phyloP scores from a whole-genome alignment of 2,329 filamentous ascomycete genomes.

The Fusarium sambucinum region DNA sequence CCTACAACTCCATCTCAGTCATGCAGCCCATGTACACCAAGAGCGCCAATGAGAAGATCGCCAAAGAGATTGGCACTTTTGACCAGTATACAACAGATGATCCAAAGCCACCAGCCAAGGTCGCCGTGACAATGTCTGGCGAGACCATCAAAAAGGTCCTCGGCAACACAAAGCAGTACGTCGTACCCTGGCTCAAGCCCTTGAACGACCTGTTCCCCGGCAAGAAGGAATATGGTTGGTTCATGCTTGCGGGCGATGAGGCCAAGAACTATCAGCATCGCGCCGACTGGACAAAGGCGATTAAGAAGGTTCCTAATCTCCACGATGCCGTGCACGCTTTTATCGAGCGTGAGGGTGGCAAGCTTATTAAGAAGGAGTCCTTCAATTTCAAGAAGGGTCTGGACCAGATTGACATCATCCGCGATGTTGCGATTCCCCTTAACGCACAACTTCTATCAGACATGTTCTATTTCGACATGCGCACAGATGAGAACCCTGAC shows the following conservation, averaged over 20 bases:
- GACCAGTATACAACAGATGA: slow-evolving; percentile 51
- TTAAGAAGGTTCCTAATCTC: slow-evolving; percentile 53
- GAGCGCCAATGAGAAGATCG: slow-evolving; percentile 55
- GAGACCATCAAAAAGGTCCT: slow-evolving; percentile 52
- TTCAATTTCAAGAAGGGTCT: slow-evolving; percentile 54
- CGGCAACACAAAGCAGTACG: slow-evolving; percentile 50
- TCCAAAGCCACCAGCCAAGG: slow-evolving; percentile 52
- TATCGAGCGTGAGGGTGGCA: slow-evolving; percentile 50
- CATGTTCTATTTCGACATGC: slow-evolving; percentile 69
- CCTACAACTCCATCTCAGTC: slow-evolving; percentile 56
- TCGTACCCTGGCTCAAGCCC: slow-evolving; percentile 51
- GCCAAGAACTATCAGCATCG: slow-evolving; percentile 51
- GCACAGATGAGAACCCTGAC: slow-evolving; percentile 64
- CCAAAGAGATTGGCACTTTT: slow-evolving; percentile 54
- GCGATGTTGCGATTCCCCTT: slow-evolving; percentile 69
- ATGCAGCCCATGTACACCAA: slow-evolving; percentile 62
- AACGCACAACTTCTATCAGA: slow-evolving; percentile 68
- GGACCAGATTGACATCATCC: slow-evolving; percentile 57
- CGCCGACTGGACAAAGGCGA: slow-evolving; percentile 47
- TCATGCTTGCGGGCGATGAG: slow-evolving; percentile 55
- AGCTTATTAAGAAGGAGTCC: slow-evolving; percentile 57
- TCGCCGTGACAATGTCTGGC: slow-evolving; percentile 45
- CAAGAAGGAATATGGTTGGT: slow-evolving; percentile 55
- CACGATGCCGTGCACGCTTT: slow-evolving; percentile 50
- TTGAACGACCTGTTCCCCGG: slow-evolving; percentile 52